Evolutionary conservation across 345 rosid genomes (phyloP).

Genomic region (Trapa incisa): DNA sequence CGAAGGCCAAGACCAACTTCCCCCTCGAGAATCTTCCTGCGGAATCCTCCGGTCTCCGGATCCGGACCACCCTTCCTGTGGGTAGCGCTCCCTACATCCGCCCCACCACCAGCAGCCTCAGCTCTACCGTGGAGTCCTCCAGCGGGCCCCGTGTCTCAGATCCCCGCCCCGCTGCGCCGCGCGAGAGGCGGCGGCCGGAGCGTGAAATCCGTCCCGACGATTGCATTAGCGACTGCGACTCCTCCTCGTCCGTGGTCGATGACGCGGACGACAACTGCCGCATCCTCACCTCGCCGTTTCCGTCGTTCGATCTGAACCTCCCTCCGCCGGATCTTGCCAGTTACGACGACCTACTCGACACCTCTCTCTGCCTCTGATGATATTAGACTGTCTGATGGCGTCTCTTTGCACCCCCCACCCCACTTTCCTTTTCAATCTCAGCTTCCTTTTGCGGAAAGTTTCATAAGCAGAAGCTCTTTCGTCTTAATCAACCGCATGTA

Average conservation of each 20-base stretch:
- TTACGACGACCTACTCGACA: conserved; percentile 14
- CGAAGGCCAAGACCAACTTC: conserved; percentile 26
- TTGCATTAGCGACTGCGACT: conserved; percentile 35
- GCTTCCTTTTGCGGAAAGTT: not conserved
- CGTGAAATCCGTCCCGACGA: conserved; percentile 18
- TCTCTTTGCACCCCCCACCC: not conserved
- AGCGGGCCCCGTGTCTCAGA: conserved; percentile 56
- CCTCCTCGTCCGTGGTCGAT: conserved; percentile 36
- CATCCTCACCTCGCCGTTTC: conserved; percentile 16
- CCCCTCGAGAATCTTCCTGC: not conserved
- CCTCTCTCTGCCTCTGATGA: conserved; percentile 26
- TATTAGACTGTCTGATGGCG: conserved; percentile 5
- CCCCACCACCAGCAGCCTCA: conserved; percentile 78
- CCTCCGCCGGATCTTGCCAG: conserved; percentile 21
- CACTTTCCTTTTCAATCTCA: not conserved
- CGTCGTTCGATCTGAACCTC: conserved; percentile 34
- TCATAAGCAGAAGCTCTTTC: not conserved
- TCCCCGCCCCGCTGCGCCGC: conserved; percentile 5
- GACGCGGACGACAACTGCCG: conserved; percentile 24
- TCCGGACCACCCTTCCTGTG: not conserved
- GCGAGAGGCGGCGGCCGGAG: not conserved
- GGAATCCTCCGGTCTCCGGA: conserved; percentile 4
- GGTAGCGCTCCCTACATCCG: conserved; percentile 14
- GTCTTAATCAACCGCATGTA: not conserved
- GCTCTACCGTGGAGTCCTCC: conserved; percentile 90